These are phyloP conservation scores for Solanum hybrid DNA, from an alignment of 305 asterid species.

Conservation along the genomic window DNA sequence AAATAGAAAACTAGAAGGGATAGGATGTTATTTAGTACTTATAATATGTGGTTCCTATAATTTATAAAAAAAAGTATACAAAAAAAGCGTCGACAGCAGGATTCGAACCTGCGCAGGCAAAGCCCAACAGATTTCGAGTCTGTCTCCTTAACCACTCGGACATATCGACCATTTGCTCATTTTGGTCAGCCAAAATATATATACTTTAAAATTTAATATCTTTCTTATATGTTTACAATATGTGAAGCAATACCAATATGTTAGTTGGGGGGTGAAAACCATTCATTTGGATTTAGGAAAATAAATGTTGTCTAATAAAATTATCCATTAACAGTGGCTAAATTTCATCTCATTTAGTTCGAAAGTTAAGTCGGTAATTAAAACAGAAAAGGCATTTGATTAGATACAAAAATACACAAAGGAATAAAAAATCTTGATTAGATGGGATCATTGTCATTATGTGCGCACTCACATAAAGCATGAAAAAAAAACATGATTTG, in stretches of 20 bases:
- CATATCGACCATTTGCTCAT: conserved; percentile 45
- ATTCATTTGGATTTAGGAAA: neutral
- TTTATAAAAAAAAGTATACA: too few relatives aligned
- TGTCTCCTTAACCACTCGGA: conserved; percentile 99
- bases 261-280: neutral
- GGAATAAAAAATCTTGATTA: neutral
- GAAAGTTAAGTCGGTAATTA: neutral
- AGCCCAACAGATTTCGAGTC: conserved; percentile 99
- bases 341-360: neutral
- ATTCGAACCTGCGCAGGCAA: conserved; percentile 99
- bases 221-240: neutral
- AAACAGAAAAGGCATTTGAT: neutral
- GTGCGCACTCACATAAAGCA: neutral
- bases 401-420: neutral
- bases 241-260: neutral
- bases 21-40: too few relatives aligned
- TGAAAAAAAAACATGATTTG: neutral
- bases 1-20: too few relatives aligned
- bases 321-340: neutral
- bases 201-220: too few relatives aligned
- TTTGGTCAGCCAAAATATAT: too few relatives aligned
- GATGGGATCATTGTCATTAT: neutral
- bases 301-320: neutral
- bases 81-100: conserved; percentile 89
- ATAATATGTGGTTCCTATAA: too few relatives aligned